Percentiles rank a stretch among this genome's conserved stretches.
These are phyloP conservation scores for Protomyces pachydermus DNA, from an alignment of 1,139 yeast species.

Conservation along the genomic window DNA sequence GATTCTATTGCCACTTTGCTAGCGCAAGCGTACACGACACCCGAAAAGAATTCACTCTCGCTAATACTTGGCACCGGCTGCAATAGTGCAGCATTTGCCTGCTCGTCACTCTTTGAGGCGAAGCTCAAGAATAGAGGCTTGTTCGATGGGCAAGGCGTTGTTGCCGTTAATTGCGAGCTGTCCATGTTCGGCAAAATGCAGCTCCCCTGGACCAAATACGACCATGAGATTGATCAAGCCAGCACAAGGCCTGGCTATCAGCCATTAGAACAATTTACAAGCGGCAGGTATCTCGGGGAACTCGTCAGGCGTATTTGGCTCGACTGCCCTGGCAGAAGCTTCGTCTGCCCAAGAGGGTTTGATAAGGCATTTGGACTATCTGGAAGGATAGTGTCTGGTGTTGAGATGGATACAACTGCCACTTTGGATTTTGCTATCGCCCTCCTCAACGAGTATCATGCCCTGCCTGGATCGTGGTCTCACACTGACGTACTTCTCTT, in stretches of 20 bases:
- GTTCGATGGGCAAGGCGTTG: neutral
- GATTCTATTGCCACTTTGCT: slow-evolving; percentile 85
- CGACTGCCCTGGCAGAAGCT: slow-evolving; percentile 46
- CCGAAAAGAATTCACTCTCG: slow-evolving; percentile 62
- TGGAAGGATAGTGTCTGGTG: slow-evolving; percentile 36
- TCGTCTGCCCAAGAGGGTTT: slow-evolving; percentile 34
- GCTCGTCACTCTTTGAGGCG: neutral
- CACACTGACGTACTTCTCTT: slow-evolving; percentile 43
- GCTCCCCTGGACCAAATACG: slow-evolving; percentile 71
- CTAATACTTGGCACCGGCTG: slow-evolving; percentile 91
- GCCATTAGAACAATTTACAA: slow-evolving; percentile 76
- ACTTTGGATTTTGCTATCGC: slow-evolving; percentile 33
- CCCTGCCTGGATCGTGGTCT: slow-evolving; percentile 30
- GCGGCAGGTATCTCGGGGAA: slow-evolving; percentile 88
- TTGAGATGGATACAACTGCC: slow-evolving; percentile 34
- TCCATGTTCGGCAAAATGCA: slow-evolving; percentile 38
- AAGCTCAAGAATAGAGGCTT: neutral
- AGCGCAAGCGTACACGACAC: slow-evolving; percentile 63
- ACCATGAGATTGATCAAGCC: slow-evolving; percentile 56
- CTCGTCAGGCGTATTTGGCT: slow-evolving; percentile 63
- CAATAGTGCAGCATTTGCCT: slow-evolving; percentile 46
- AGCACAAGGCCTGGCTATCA: slow-evolving; percentile 76
- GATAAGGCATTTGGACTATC: slow-evolving; percentile 35
- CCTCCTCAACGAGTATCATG: slow-evolving; percentile 33
- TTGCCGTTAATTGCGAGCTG: slow-evolving; percentile 39